Base-by-base conservation (phyloP, 305 asterid genomes). In the Fraxinus baroniana region DNA sequence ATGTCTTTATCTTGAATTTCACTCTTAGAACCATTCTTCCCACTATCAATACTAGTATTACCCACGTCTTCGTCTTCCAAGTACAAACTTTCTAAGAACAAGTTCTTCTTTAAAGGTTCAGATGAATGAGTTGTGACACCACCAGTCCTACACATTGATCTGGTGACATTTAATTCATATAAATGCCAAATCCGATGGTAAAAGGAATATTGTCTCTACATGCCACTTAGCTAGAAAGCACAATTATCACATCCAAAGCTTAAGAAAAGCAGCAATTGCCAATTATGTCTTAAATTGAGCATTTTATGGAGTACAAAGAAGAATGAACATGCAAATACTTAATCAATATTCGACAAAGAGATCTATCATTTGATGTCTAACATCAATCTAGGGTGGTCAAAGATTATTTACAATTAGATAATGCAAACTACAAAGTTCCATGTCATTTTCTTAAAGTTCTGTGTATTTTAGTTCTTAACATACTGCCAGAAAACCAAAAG, bases 81-180 rank as follows among this genome's bases (percentile, higher is more conserved):
- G 62, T 86, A 87, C 85, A 95, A 87, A 83, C 95, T 94, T 91
- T 91, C 94, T 88, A 95, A 83, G 93, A 95, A 94, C 84, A 95
- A 85, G 87, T 95, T 95, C 93, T 87, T 92, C 86, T 87, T 87
- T 39, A 84, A 36, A 60, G 97, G 97, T 82, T 92, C 93, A 90
- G 95, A 91, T 83, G 88, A 84, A 66, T 87, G 88, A 79, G 94
- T 87, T 87, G 92, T 85, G 57, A 90, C 88, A 86, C 81, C 87
- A 85, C 99, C 99, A 81, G 86, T 87, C 99, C 99, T 94, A 90
- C 93, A 90, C 41, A 84, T 84, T 83, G 81, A 71, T 82, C 83
- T 78, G 84, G 79, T 88, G 77, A 86, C 78, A 49, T 82, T 88
- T 84, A 90, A 83, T 80, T 79, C 81, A 84, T 77, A 74, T 44